Percentiles rank a stretch among this genome's conserved stretches.
These are phyloP conservation scores for Toxicodendron radicans DNA, from an alignment of 345 rosid genomes.

Conservation along the genomic window DNA sequence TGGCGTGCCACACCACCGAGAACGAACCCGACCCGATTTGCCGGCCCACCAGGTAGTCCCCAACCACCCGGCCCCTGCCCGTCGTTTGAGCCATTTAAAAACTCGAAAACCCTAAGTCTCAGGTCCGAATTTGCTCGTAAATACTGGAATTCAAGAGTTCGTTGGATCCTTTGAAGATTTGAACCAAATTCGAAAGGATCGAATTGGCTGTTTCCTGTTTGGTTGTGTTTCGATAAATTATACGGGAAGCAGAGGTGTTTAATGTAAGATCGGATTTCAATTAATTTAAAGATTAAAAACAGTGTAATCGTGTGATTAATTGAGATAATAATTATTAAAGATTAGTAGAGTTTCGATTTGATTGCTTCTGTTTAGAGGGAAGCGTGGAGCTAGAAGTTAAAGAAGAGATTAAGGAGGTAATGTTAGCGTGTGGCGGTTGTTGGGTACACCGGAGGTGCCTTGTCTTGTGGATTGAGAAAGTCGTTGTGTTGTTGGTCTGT, in stretches of 20 bases:
- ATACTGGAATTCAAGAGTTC: constrained; percentile 14
- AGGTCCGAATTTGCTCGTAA: constrained; percentile 28
- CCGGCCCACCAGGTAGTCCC: constrained; percentile 75
- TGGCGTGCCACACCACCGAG: constrained; percentile 93
- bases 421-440: not conserved
- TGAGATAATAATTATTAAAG: constrained; percentile 14
- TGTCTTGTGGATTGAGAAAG: not conserved
- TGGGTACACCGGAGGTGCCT: not conserved
- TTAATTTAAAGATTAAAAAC: constrained; percentile 5
- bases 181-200: constrained; percentile 32
- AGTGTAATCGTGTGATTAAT: not conserved
- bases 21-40: constrained; percentile 98
- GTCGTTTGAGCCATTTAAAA: constrained; percentile 65
- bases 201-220: constrained; percentile 16
- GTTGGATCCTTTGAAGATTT: constrained; percentile 32
- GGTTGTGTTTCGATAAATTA: constrained; percentile 25
- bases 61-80: constrained; percentile 73
- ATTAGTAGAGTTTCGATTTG: constrained; percentile 5
- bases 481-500: not conserved
- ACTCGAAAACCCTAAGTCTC: constrained; percentile 31
- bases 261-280: not conserved
- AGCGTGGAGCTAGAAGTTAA: constrained; percentile 13
- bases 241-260: constrained; percentile 10
- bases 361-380: constrained; percentile 8
- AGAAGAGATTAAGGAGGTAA: not conserved